Evolutionary conservation across 2,329 filamentous ascomycete species (phyloP).

Genomic region (Reticulascus tulasneorum): DNA sequence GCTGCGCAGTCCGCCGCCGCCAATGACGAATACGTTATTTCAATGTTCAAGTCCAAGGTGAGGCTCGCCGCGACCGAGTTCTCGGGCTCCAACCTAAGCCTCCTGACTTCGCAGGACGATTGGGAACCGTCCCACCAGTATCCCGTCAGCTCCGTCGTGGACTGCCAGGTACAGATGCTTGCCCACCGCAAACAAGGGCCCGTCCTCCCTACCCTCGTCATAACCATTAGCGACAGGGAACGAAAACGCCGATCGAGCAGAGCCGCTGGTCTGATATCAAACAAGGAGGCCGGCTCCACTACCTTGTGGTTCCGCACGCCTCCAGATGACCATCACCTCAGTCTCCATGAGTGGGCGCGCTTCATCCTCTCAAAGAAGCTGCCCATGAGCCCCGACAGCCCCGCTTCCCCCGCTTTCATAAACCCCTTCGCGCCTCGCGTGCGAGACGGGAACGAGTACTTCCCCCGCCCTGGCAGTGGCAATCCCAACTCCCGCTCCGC

Average conservation of each 20-base stretch:
- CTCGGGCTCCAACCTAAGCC: conserved; percentile 4
- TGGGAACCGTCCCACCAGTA: conserved; percentile 51
- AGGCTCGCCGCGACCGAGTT: conserved; percentile 9
- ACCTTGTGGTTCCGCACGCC: conserved; percentile 55
- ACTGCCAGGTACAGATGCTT: conserved; percentile 56
- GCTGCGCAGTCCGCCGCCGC: conserved; percentile 19
- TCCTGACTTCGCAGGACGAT: conserved; percentile 40
- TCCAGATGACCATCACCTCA: conserved; percentile 45
- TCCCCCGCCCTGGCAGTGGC: conserved; percentile 40
- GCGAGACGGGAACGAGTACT: conserved; percentile 38
- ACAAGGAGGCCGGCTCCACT: conserved; percentile 44
- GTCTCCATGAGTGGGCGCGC: conserved; percentile 57
- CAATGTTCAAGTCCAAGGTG: conserved; percentile 56
- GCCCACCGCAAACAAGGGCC: conserved; percentile 60
- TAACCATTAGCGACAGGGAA: conserved; percentile 57
- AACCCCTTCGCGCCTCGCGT: conserved; percentile 45
- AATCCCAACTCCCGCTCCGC: conserved; percentile 31
- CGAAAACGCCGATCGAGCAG: conserved; percentile 63
- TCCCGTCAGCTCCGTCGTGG: conserved; percentile 46
- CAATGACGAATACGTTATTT: conserved; percentile 43
- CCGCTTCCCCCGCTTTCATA: conserved; percentile 49
- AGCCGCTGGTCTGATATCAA: conserved; percentile 51
- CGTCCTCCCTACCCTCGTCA: conserved; percentile 54
- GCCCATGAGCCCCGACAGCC: conserved; percentile 47
- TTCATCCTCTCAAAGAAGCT: conserved; percentile 44